Evolutionary conservation across 2,329 filamentous ascomycete species (phyloP).

Genomic region (Claviceps sorghi): DNA sequence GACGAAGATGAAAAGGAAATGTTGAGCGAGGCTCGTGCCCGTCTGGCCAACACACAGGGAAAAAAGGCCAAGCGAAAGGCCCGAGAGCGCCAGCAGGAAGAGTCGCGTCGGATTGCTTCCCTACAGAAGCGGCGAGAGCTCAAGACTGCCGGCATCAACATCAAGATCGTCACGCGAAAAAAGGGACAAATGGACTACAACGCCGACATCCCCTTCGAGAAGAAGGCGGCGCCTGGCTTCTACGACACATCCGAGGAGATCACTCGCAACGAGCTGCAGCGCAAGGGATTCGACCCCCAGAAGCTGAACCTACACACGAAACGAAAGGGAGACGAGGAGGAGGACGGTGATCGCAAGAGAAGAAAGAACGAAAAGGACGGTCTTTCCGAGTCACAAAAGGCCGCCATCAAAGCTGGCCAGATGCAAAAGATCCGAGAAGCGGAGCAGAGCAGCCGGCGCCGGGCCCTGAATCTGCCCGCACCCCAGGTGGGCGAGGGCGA

Average conservation of each 20-base stretch:
- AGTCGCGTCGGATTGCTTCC: slow-evolving; percentile 76
- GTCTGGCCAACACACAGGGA: slow-evolving; percentile 92
- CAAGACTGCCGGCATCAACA: slow-evolving; percentile 95
- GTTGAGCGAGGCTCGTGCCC: slow-evolving; percentile 91
- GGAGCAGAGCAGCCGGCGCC: slow-evolving; percentile 88
- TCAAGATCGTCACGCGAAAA: slow-evolving; percentile 84
- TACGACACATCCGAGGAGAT: slow-evolving; percentile 85
- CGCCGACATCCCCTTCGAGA: slow-evolving; percentile 95
- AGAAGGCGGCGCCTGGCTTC: slow-evolving; percentile 74
- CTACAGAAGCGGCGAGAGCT: slow-evolving; percentile 92
- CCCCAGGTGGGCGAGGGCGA: slow-evolving; percentile 89
- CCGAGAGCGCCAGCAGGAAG: slow-evolving; percentile 85
- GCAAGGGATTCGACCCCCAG: slow-evolving; percentile 75
- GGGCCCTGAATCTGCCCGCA: slow-evolving; percentile 65
- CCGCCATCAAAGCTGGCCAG: slow-evolving; percentile 83
- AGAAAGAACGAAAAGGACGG: slow-evolving; percentile 78
- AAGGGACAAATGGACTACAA: slow-evolving; percentile 99
- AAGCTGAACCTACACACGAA: slow-evolving; percentile 87
- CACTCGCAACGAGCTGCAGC: slow-evolving; percentile 64
- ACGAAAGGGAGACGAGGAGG: slow-evolving; percentile 86
- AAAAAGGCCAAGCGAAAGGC: slow-evolving; percentile 99
- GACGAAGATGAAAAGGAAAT: slow-evolving; percentile 99
- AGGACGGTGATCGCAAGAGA: slow-evolving; percentile 66
- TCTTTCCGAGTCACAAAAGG: slow-evolving; percentile 64
- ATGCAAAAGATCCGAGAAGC: slow-evolving; percentile 91